Evolutionary conservation across 192 early-diverging fungal species (phyloP).

Genomic region (Coemansia sp.): DNA sequence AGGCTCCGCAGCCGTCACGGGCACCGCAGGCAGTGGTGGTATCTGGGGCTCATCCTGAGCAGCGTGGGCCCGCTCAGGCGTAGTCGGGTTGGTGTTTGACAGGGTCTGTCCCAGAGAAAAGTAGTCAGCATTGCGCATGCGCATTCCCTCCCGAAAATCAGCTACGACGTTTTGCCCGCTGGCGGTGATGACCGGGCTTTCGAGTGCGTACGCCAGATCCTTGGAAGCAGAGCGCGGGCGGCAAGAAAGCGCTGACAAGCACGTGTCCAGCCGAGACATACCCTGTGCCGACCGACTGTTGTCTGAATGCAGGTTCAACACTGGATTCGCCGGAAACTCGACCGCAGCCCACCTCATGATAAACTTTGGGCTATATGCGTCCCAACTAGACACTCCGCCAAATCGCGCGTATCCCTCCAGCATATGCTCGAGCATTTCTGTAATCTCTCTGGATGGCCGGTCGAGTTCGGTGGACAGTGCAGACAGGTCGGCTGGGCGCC

Average conservation of each 20-base stretch:
- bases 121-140: conserved; percentile 3
- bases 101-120: neutral
- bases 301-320: conserved; percentile 12
- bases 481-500: conserved; percentile 13
- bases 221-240: conserved; percentile 10
- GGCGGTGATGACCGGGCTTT: conserved; percentile 5
- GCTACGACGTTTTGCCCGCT: conserved; percentile 24
- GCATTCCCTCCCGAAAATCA: conserved; percentile 38
- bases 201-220: conserved; percentile 8
- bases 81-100: neutral
- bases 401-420: conserved; percentile 37
- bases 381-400: conserved; percentile 34
- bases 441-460: conserved; percentile 17
- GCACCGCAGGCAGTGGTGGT: neutral
- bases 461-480: conserved; percentile 19
- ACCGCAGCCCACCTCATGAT: conserved; percentile 33
- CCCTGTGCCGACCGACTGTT: neutral
- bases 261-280: conserved; percentile 18
- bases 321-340: conserved; percentile 34
- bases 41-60: neutral
- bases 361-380: conserved; percentile 14
- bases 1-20: neutral
- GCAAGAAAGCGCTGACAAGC: conserved; percentile 33
- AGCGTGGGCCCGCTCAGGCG: neutral
- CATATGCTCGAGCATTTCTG: conserved; percentile 46